Base-by-base conservation (phyloP, 2,329 filamentous ascomycete species). In the Lasiodiplodia hormozganensis region DNA sequence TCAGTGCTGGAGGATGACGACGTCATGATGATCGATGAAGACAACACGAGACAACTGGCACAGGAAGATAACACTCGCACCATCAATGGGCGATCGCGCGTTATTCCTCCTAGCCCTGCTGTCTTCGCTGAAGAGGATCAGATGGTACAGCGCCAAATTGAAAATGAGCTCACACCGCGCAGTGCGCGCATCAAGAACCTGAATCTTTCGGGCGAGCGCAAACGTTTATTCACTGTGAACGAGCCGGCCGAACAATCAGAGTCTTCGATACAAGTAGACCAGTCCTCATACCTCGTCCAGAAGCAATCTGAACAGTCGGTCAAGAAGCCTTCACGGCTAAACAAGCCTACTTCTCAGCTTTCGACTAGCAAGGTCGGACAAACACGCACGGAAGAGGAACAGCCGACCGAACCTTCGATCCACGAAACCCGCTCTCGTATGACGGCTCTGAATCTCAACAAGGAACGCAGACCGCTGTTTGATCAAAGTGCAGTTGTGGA, bases 321-420 rank as follows among this genome's bases (percentile, higher is more conserved):
- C 4, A 36, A 51, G 21, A 28, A 18, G 21, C n/a, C 53, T 10
- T 21, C 23, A 11, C 11, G 28, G 40, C 54, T 51, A 5, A 28
- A 7, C 8, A 56, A 31, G 2, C n/a, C 21, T 21, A 10, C 16
- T 5, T 64, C 58, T 47, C 28, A 49, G 21, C 25, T 7, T 6
- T 58, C 57, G 14, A 14, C 34, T 21, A 23, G 74, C 2, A 70
- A 72, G 4, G 72, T 76, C 1, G 77, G 76, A 16, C 72, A 74
- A 12, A 76, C 73, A 14, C 71, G 71, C 21, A 74, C 34, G 16
- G 47, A 54, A n/a, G 28, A 52, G 1, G 54, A 60, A 11, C 54
- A 54, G 16, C 49, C 23, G 14, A n/a, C 25, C 21, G 54, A 62
- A 21, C n/a, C 43, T n/a, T 60, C 54, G 2, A 7, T 28, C 5